Base-by-base conservation (phyloP, 306 rosid species). In the Sechiopsis laciniata region DNA sequence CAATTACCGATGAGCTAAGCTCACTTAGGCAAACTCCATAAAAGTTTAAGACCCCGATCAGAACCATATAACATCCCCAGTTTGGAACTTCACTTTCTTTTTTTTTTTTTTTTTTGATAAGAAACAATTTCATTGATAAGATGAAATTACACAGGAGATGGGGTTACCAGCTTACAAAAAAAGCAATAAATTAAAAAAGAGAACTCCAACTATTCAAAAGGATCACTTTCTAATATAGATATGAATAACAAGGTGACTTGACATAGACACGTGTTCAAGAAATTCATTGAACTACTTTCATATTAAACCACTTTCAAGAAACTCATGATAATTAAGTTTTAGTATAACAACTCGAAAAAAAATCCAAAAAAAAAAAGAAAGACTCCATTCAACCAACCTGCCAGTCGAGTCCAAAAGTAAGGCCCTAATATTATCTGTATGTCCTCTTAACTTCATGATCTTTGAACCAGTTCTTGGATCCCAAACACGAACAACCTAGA, bases 401-500 rank as follows among this genome's bases (percentile, higher is more conserved):
- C 99, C 99, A 56, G 85, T 81, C 55, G 99, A 87, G 85, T 95
- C 99, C 77, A 95, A 84, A 79, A 95, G 92, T 80, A 95, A 80
- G 69, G 90, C 91, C 88, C 99, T 83, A 77, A 95, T 87, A 81
- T 95, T 95, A 86, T 95, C 99, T 24, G 95, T 76, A 75, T 95
- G 99, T 73, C 99, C 99, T 88, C 85, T 87, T 71, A 95, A 84
- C 84, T 95, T 95, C 90, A 95, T 85, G 9, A 91, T 84, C 90
- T 95, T 95, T 15, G 96, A 89, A 82, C 99, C 99, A 61, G 90
- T 85, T 84, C 99, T 89, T 48, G 99, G 82, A 69, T 95, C 99
- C 99, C 99, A 95, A 71, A 91, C 96, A 72, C 99, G 97, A 62
- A 95, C 97, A 63, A 95, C 99, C 99, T 95, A 76, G 32, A 71